These are phyloP conservation scores for Stachybotrys chartarum DNA, from an alignment of 2,329 filamentous ascomycete genomes.

Conservation along the genomic window DNA sequence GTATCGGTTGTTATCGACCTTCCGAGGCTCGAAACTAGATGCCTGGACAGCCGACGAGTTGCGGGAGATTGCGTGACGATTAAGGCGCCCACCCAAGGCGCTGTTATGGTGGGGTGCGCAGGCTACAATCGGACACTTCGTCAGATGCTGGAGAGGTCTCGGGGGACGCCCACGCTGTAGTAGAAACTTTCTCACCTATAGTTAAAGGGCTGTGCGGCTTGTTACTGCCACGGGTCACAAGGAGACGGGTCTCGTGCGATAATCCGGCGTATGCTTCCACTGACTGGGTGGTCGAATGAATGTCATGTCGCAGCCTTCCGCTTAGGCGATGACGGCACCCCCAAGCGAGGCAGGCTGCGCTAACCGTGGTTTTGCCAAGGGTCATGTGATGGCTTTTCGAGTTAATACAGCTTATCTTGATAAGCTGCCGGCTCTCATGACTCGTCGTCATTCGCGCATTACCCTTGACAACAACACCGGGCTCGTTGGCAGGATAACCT, in stretches of 20 bases:
- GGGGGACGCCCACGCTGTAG: background rate
- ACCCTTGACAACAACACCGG: too few species aligned
- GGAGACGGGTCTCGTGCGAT: background rate
- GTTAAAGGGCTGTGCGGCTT: background rate
- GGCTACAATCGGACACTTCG: background rate
- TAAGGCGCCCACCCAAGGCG: background rate
- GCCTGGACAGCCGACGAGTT: background rate
- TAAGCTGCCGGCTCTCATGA: background rate
- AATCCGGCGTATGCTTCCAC: background rate
- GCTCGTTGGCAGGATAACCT: too few species aligned
- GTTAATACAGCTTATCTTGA: conserved; percentile 5
- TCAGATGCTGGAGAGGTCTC: background rate
- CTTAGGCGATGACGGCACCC: conserved; percentile 23
- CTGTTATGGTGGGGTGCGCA: background rate
- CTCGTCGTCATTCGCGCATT: background rate
- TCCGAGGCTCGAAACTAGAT: background rate
- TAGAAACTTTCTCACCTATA: background rate
- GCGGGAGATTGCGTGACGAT: background rate
- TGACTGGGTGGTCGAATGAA: background rate
- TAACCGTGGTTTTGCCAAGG: conserved; percentile 18
- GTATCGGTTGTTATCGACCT: too few species aligned
- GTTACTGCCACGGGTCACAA: background rate
- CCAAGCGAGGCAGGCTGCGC: conserved; percentile 3
- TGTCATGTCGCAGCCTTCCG: background rate
- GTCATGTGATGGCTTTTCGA: conserved; percentile 22